phyloP scores from a whole-genome alignment of 1,284 basidiomycete species.

The Porphyrellus sp. region DNA sequence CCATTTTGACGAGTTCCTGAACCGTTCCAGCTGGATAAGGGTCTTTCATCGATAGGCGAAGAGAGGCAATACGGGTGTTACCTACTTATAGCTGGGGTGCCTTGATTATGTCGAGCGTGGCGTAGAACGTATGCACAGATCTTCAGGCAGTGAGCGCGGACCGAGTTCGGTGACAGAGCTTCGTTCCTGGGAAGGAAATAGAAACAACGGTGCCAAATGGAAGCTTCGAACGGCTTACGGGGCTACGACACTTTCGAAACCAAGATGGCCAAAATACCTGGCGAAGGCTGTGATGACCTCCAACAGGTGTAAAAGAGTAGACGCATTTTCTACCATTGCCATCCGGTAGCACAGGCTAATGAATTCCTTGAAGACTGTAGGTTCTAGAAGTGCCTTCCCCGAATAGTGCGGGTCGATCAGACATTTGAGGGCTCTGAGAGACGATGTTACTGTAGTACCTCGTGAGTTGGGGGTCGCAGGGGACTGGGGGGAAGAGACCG shows the following conservation, averaged over 20 bases:
- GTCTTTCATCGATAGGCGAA: background rate
- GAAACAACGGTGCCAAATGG: background rate
- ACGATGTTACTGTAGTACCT: slow-evolving; percentile 59
- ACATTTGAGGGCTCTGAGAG: slow-evolving; percentile 76
- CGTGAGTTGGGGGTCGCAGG: slow-evolving; percentile 41
- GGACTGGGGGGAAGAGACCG: slow-evolving; percentile 62
- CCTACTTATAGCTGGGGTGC: slow-evolving; percentile 57
- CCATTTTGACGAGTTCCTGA: slow-evolving; percentile 55
- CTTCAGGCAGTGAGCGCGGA: slow-evolving; percentile 72
- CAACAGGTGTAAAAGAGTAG: slow-evolving; percentile 72
- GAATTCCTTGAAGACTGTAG: slow-evolving; percentile 86
- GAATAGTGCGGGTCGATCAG: slow-evolving; percentile 79
- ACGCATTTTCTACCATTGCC: slow-evolving; percentile 80
- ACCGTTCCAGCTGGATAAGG: slow-evolving; percentile 26
- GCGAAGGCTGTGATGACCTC: slow-evolving; percentile 70
- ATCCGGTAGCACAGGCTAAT: slow-evolving; percentile 86
- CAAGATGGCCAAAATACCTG: slow-evolving; percentile 46
- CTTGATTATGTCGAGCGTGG: slow-evolving; percentile 60
- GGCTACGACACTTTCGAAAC: slow-evolving; percentile 23
- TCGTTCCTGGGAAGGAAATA: slow-evolving; percentile 33
- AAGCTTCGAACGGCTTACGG: slow-evolving; percentile 17
- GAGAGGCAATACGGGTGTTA: slow-evolving; percentile 10
- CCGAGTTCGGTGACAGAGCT: slow-evolving; percentile 44
- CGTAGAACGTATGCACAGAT: slow-evolving; percentile 80
- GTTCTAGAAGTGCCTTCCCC: slow-evolving; percentile 78